Percentiles rank a stretch among this genome's conserved stretches.
These are phyloP conservation scores for Zasmidium angulare DNA, from an alignment of 2,329 filamentous ascomycete genomes.

Conservation along the genomic window DNA sequence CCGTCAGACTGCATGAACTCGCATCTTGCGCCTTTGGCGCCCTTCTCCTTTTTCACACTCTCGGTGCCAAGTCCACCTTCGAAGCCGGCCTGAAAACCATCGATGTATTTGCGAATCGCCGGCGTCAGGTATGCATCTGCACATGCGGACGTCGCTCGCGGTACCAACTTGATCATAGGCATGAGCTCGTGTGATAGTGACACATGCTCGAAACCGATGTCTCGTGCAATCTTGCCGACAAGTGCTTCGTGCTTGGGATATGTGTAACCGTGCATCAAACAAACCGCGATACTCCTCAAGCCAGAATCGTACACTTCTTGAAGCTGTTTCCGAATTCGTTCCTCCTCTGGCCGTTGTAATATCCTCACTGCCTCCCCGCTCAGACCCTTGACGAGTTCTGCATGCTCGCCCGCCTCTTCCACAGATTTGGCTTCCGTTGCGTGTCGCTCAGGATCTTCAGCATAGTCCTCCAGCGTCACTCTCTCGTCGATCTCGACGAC, in stretches of 20 bases:
- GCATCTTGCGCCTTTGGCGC: constrained; percentile 71
- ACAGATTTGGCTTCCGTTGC: constrained; percentile 57
- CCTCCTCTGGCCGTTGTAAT: constrained; percentile 60
- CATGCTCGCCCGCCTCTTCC: constrained; percentile 44
- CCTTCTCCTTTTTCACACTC: constrained; percentile 67
- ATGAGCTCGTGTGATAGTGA: constrained; percentile 78
- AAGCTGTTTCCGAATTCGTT: constrained; percentile 59
- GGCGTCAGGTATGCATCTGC: constrained; percentile 80
- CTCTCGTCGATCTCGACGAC: constrained; percentile 91
- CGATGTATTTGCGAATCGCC: constrained; percentile 73
- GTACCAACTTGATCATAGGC: constrained; percentile 84
- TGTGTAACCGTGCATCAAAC: constrained; percentile 89
- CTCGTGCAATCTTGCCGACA: constrained; percentile 71
- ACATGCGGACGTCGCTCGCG: constrained; percentile 72
- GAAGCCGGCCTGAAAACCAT: constrained; percentile 77
- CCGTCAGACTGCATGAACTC: constrained; percentile 96
- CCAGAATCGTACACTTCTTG: constrained; percentile 68
- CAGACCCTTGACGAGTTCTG: constrained; percentile 66
- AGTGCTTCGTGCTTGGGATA: constrained; percentile 82
- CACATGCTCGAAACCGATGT: constrained; percentile 81
- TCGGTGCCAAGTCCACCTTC: constrained; percentile 74
- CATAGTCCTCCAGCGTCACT: constrained; percentile 88
- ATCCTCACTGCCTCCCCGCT: constrained; percentile 75
- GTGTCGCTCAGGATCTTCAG: constrained; percentile 73
- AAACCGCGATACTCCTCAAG: constrained; percentile 81